Percentiles rank a stretch among this genome's conserved stretches.
phyloP scores from a whole-genome alignment of 2,329 filamentous ascomycete genomes.

The Aspergillus pseudonomiae region DNA sequence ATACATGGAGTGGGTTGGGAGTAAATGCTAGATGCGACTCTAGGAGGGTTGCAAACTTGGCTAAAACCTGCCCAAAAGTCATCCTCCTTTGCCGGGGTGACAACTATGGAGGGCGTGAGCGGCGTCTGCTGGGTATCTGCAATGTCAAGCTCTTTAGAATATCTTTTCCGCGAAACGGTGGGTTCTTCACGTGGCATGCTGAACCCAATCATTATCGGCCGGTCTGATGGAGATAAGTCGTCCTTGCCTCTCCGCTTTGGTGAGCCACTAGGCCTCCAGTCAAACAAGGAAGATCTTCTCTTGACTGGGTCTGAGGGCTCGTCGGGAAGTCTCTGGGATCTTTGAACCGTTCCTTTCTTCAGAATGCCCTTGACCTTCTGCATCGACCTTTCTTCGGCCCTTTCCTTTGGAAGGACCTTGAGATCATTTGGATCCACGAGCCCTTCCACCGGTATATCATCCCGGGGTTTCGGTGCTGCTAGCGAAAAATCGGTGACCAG shows the following conservation, averaged over 20 bases:
- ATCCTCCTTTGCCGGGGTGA: constrained; percentile 49
- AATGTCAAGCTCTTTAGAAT: constrained; percentile 31
- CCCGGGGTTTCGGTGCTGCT: constrained; percentile 16
- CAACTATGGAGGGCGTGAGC: constrained; percentile 48
- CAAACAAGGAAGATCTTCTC: constrained; percentile 21
- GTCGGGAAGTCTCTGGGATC: constrained; percentile 28
- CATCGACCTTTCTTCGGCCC: constrained; percentile 35
- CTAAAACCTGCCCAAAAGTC: constrained; percentile 38
- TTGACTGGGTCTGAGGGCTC: constrained; percentile 9
- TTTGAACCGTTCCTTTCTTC: constrained; percentile 24
- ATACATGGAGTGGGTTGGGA: constrained; percentile 44
- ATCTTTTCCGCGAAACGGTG: constrained; percentile 20
- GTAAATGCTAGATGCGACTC: constrained; percentile 48
- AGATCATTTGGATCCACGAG: constrained; percentile 45
- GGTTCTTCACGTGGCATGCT: constrained; percentile 42
- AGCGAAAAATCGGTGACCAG: constrained; percentile 46
- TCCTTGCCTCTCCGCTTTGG: constrained; percentile 31
- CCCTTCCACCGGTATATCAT: constrained; percentile 17
- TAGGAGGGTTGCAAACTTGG: constrained; percentile 28
- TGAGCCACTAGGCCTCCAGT: constrained; percentile 17
- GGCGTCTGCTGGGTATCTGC: constrained; percentile 38
- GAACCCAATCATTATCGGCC: constrained; percentile 51
- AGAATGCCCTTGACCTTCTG: constrained; percentile 27
- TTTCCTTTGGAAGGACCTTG: constrained; percentile 36
- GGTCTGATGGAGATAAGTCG: constrained; percentile 48